Base-by-base conservation (phyloP, 495 filamentous ascomycete species). In the Paragyromitra xinjiangensis region DNA sequence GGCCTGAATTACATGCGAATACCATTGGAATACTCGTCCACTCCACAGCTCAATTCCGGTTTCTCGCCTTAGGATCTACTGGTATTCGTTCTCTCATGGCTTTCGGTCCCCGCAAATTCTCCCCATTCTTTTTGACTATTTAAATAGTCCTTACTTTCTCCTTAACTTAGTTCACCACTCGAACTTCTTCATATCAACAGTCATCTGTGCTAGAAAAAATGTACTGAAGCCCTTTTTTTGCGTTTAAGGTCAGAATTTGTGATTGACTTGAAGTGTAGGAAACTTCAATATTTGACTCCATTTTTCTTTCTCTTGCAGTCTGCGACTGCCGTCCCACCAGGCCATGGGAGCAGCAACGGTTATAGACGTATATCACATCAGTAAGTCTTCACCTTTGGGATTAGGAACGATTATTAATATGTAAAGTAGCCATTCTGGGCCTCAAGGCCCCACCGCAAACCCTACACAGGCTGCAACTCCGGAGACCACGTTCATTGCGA, bases 231-330 rank as follows among this genome's bases (percentile, higher is more conserved):
- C 37, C 5, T 34, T 5, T 37, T n/a, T 11, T 0, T 22, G 12
- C 14, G 22, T 9, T 16, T 56, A 40, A n/a, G n/a, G n/a, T 16
- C 11, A 37, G 8, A 45, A 26, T 26, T 34, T 50, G 4, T 24
- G 37, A 6, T 11, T 59, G 14, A 70, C 3, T 6, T 22, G 22
- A 48, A 19, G 19, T 6, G 22, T 39, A 70, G 67, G 55, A 70
- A 70, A 1, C 40, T 61, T 42, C 67, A 70, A 61, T 39, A 34
- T 16, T 48, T 22, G 19, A 11, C 22, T 29, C 55, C 61, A 9
- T 1, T 51, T 12, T 44, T 59, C 6, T 58, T 59, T 8, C 22
- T 59, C 12, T 55, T 56, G 51, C 37, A 58, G 66, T 69, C 34
- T 22, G 66, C 37, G 66, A 58, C n/a, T 69, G 34, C 51, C 16